phyloP scores from a whole-genome alignment of 1,284 basidiomycete species.

The Mycosarcoma maydis region DNA sequence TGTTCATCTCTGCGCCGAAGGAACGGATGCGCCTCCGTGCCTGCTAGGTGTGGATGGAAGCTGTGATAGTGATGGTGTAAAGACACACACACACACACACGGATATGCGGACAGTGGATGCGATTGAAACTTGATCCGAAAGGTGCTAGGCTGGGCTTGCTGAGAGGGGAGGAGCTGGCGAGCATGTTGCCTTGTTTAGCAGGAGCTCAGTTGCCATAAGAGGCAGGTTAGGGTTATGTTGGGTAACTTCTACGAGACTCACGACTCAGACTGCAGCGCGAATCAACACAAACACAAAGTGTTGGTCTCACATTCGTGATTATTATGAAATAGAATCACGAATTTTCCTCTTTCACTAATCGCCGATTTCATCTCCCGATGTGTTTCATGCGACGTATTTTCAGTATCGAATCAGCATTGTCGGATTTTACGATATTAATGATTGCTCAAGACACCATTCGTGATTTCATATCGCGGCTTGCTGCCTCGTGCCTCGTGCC shows the following conservation, averaged over 20 bases:
- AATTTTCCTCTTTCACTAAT: too few species aligned
- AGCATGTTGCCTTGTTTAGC: constrained; percentile 2
- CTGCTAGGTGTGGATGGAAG: background rate
- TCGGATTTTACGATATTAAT: constrained; percentile 9
- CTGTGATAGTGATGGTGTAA: background rate
- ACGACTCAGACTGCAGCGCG: background rate
- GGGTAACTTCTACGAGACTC: constrained; percentile 14
- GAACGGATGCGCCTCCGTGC: constrained; percentile 11
- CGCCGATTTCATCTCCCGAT: too few species aligned
- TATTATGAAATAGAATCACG: too few species aligned
- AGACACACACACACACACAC: background rate
- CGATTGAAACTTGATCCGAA: background rate
- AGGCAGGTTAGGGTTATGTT: background rate
- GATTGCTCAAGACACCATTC: too few species aligned
- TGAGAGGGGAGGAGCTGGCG: background rate
- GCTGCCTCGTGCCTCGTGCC: too few species aligned
- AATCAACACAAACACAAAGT: background rate
- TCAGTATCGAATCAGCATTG: constrained; percentile 18
- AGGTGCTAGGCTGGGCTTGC: background rate
- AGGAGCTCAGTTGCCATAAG: background rate
- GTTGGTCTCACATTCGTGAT: constrained; percentile 4
- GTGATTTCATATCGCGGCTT: constrained; percentile 5
- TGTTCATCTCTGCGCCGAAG: constrained; percentile 16
- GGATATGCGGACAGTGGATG: background rate
- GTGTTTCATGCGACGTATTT: background rate